Evolutionary conservation across 2,329 filamentous ascomycete species (phyloP), one percentile per base, ranked within the genome.

Genomic region (Fusarium algeriense): DNA sequence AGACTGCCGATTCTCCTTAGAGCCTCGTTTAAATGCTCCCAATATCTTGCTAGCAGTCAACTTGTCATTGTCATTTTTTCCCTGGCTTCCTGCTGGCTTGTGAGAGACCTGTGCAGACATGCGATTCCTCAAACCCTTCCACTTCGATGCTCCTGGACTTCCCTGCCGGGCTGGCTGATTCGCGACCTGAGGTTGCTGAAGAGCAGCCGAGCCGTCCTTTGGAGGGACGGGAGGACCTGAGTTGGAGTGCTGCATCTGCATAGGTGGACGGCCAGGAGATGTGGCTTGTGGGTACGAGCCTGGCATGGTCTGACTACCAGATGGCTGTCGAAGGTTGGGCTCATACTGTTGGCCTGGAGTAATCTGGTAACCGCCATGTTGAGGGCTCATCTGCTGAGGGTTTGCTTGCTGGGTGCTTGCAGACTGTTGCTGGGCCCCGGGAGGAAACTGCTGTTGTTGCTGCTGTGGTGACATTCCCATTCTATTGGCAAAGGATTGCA

Each of bases 51-150:
- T 76, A 4, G 73, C 64, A 17, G 73, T 65, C 54, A 69, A 69
- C 17, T 78, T 76, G 13, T 61, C 67, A 14, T 66, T 72, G 11
- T 77, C 75, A 7, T 60, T 28, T 53, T 74, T 76, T 32, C 52
- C 54, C 26, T 75, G 70, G 11, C 48, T 58, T 12, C 73, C 55
- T 17, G 65, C 58, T 45, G 65, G 56, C 43, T 68, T 77, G 7
- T 71, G 71, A 4, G 67, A 58, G 53, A 75, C 68, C 52, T 82
- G 80, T 23, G 63, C 77, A 6, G 76, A 79, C 71, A 82, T 67
- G 37, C 79, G 75, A 35, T 76, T 80, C 59, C 60, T 79, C 20
- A 81, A 48, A 4, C 75, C 79, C 61, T 79, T 81, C 80, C 79
- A 81, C 45, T 76, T 78, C 7, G 77, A 79, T 8, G 74, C 73